Conservation (phyloP, 441 rosid species). For the Viola pubescens region DNA sequence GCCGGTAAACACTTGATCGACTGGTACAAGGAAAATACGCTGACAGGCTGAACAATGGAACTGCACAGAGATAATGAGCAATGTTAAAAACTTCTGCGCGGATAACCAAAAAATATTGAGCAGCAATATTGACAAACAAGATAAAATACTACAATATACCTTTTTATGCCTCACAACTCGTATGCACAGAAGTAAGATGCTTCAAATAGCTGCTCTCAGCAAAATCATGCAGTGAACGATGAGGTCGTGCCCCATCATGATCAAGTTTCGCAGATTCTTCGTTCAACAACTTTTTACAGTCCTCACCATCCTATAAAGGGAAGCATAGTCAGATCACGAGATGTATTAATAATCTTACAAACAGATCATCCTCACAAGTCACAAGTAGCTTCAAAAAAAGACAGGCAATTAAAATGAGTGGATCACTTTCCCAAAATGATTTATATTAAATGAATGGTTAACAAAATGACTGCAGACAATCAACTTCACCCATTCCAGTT, state of each 20-base stretch:
- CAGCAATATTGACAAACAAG: not conserved
- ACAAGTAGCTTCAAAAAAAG: no score
- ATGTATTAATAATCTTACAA: no score
- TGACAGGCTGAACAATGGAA: not conserved
- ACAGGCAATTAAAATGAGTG: no score
- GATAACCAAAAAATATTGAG: not conserved
- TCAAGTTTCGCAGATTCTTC: constrained; percentile 38
- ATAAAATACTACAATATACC: constrained; percentile 7
- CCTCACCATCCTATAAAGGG: constrained; percentile 48
- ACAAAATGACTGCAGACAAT: not conserved
- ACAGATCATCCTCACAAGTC: no score
- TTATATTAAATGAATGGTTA: not conserved
- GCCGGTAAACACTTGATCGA: no score
- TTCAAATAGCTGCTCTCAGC: constrained; percentile 77
- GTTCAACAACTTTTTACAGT: constrained; percentile 40
- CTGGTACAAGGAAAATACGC: not conserved
- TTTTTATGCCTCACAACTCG: constrained; percentile 19
- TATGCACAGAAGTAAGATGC: constrained; percentile 56
- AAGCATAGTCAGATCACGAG: not conserved
- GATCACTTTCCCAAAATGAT: not conserved
- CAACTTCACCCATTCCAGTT: not conserved
- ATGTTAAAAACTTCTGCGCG: not conserved
- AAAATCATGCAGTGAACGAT: constrained; percentile 74
- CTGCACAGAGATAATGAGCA: not conserved
- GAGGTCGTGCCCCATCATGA: constrained; percentile 35